A percentile compares a stretch with the other conserved stretches of the same genome.
Evolutionary conservation across 768 basidiomycete genomes (phyloP).

Genomic region (Paxillus rubicundulus): DNA sequence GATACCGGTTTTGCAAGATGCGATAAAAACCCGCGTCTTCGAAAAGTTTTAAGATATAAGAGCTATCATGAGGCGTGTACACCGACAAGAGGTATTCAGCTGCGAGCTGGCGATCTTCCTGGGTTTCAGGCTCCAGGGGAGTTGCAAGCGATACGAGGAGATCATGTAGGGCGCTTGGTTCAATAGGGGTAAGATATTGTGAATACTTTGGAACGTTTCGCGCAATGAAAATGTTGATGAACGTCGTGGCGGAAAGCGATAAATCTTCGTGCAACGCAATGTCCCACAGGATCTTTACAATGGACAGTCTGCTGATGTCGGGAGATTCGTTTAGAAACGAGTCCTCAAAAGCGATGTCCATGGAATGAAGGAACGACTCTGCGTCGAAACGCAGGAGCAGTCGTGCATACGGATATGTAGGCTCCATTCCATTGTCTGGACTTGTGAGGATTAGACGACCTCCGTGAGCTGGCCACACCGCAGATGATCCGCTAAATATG

Average conservation of each 20-base stretch:
- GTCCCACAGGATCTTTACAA: conserved; percentile 83
- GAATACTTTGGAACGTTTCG: conserved; percentile 97
- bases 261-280: conserved; percentile 56
- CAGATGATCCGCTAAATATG: conserved; percentile 79
- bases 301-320: conserved; percentile 69
- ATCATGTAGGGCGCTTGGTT: conserved; percentile 64
- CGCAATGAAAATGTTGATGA: conserved; percentile 93
- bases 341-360: conserved; percentile 96
- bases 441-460: conserved; percentile 74
- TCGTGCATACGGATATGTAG: conserved; percentile 87
- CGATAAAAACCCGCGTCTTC: conserved; percentile 86
- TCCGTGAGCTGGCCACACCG: conserved; percentile 75
- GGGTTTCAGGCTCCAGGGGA: conserved; percentile 71
- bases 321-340: conserved; percentile 75
- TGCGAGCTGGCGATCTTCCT: conserved; percentile 93
- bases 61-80: conserved; percentile 81
- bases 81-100: conserved; percentile 90
- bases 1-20: conserved; percentile 80
- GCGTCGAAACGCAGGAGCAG: conserved; percentile 85
- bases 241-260: conserved; percentile 63
- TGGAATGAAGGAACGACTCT: conserved; percentile 88
- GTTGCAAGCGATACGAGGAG: conserved; percentile 77
- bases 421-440: conserved; percentile 72
- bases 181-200: conserved; percentile 64
- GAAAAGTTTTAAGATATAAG: conserved; percentile 66